Base-by-base conservation (phyloP, 73 alveolate species). In the Paramecium caudatum region DNA sequence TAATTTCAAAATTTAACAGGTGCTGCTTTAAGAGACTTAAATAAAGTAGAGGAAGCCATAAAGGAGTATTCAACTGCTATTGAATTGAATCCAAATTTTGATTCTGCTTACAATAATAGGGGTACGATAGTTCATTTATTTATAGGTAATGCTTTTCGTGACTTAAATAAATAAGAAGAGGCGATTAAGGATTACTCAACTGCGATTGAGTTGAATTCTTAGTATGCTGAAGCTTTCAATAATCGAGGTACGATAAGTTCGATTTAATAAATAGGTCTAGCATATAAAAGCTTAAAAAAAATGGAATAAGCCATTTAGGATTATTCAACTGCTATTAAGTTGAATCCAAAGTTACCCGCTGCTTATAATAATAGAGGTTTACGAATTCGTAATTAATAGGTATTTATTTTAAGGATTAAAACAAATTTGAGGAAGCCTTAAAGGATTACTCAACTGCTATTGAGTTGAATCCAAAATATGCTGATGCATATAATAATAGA, bases 281-380 rank as follows among this genome's bases (percentile, higher is more conserved):
- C 33, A 21, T 30, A 10, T 32, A 30, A 65, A 32, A 32, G n/a
- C 25, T 36, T 65, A 15, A 36, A 36, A 8, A 65, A 36, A 32
- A 6, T n/a, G 0, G 61, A 65, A 6, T 19, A 27, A 36, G 83
- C 83, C 16, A 30, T 65, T 30, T 5, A 33, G 13, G 47, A 65
- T 13, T 30, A 33, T 36, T 13, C 9, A 8, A 65, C 25, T 4
- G 83, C 83, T 36, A 9, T 41, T 33, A 49, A 65, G n/a, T 15
- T 65, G 5, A 15, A 65, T 33, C 55, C 47, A 5, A 12, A 65
- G 1, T 0, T 23, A 30, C 3, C 37, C 1, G 17, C 25, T n/a
- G 30, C 83, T 65, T 41, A 23, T 65, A 30, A 65, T 32, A 30
- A 65, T n/a, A 65, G 83, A 65, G 83, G 83, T 65, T 30, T 36